These are phyloP conservation scores for Otatea glauca DNA, from an alignment of 176 grass and related monocot genomes.

Conservation along the genomic window DNA sequence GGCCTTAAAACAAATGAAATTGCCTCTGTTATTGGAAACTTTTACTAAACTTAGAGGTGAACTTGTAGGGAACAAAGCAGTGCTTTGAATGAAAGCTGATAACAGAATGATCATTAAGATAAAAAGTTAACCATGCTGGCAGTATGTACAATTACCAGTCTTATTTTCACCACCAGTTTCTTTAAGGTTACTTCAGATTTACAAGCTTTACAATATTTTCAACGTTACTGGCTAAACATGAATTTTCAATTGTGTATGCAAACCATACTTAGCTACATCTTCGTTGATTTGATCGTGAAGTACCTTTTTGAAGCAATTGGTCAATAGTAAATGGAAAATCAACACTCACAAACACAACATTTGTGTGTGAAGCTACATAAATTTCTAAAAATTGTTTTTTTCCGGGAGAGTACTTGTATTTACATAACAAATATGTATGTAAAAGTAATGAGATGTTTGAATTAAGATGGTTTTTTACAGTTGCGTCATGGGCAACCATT, in stretches of 20 bases:
- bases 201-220: neutral
- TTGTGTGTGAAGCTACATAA: neutral
- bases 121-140: neutral
- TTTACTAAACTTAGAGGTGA: neutral
- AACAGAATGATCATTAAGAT: neutral
- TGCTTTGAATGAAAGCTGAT: constrained; percentile 20
- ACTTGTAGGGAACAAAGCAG: constrained; percentile 1
- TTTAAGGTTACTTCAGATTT: constrained; percentile 16
- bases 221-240: neutral
- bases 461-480: constrained; percentile 15
- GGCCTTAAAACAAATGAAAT: neutral
- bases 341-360: neutral
- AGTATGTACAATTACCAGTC: neutral
- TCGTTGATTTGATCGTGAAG: constrained; percentile 24
- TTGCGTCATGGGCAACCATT: neutral
- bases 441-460: constrained; percentile 1
- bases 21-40: constrained; percentile 6
- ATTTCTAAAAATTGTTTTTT: neutral
- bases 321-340: constrained; percentile 22
- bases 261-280: constrained; percentile 15
- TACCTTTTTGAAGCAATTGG: constrained; percentile 1
- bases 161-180: neutral
- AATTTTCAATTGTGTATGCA: constrained; percentile 6
- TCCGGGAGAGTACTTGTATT: neutral
- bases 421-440: constrained; percentile 5